Evolutionary conservation across 2,329 filamentous ascomycete species (phyloP), one percentile per base, ranked within the genome.

Genomic region (Aulographum hederae): DNA sequence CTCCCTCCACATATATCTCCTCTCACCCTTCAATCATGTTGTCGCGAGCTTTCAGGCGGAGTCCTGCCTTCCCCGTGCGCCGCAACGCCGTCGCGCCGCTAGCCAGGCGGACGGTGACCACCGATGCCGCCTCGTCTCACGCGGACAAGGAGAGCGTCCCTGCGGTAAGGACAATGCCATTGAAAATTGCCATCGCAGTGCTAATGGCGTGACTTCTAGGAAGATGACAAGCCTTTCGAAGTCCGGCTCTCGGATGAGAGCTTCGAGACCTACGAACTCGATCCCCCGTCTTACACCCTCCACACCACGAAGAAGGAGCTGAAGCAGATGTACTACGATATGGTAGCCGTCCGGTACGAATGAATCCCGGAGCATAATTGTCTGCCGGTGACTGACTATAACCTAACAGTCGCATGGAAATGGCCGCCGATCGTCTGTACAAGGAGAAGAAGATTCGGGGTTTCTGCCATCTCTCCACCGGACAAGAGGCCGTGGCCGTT

Each of bases 361-460:
- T 16, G 6, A 16, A 20, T 12, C 29, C 25, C 6, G 6, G 29
- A 21, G 17, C 27, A 12, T 16, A 10, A 28, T 28, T 15, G 14
- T 28, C 10, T 28, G 27, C 6, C 10, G 10, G 10, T 10, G 6
- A 14, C 27, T 28, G 14, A 33, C 21, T 32, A 28, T 6, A 21
- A 25, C 4, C 38, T 26, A 40, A 34, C 47, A 93, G 85, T 63
- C 89, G 92, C 58, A 93, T 98, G 89, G 89, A 98, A 64, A 93
- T 98, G 86, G 85, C 86, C 44, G 84, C 89, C 63, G 89, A 98
- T 57, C 74, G 86, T 55, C 68, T 98, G 51, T 98, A 98, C 80
- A 98, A 98, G 69, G 89, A 95, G 69, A 98, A 98, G 78, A 95
- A 98, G 72, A 95, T 98, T 49, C 80, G 89, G 49, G 89, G 89